Percentiles rank a stretch among this genome's conserved stretches.
phyloP scores from a whole-genome alignment of 176 grass and related monocot genomes.

The Bonia amplexicaulis region DNA sequence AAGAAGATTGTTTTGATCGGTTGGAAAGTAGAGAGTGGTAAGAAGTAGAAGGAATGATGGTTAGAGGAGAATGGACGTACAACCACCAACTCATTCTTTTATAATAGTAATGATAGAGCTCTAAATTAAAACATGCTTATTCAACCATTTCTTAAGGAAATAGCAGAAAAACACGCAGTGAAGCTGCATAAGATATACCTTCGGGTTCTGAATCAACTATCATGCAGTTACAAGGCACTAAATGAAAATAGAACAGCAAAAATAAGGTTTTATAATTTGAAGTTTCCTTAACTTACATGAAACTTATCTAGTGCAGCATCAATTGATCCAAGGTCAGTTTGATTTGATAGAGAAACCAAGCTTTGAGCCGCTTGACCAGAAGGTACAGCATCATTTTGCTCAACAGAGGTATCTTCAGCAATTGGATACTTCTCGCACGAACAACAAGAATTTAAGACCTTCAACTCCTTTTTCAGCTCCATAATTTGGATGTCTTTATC shows the following conservation, averaged over 20 bases:
- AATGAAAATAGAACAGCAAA: neutral
- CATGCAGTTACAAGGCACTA: neutral
- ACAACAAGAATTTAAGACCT: conserved; percentile 25
- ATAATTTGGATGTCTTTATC: conserved; percentile 27
- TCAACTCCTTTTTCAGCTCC: conserved; percentile 43
- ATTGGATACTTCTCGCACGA: conserved; percentile 28
- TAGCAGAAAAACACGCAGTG: neutral
- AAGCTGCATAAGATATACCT: neutral
- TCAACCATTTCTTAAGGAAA: neutral
- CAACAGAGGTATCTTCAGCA: conserved; percentile 5
- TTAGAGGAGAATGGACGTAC: too few species aligned
- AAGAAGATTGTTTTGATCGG: too few species aligned
- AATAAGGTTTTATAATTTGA: neutral
- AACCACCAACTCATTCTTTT: too few species aligned
- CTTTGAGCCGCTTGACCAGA: conserved; percentile 9
- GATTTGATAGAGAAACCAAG: neutral
- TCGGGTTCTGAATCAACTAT: neutral
- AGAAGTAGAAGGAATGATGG: too few species aligned
- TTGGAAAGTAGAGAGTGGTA: too few species aligned
- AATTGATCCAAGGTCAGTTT: conserved; percentile 20
- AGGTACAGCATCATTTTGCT: conserved; percentile 1
- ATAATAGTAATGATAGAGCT: too few species aligned
- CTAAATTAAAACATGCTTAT: neutral
- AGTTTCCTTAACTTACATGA: conserved; percentile 24
- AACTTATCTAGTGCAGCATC: conserved; percentile 7